Percentiles rank a stretch among this genome's conserved stretches.
phyloP scores from a whole-genome alignment of 176 grass and related monocot species.

The Melocanna baccifera region DNA sequence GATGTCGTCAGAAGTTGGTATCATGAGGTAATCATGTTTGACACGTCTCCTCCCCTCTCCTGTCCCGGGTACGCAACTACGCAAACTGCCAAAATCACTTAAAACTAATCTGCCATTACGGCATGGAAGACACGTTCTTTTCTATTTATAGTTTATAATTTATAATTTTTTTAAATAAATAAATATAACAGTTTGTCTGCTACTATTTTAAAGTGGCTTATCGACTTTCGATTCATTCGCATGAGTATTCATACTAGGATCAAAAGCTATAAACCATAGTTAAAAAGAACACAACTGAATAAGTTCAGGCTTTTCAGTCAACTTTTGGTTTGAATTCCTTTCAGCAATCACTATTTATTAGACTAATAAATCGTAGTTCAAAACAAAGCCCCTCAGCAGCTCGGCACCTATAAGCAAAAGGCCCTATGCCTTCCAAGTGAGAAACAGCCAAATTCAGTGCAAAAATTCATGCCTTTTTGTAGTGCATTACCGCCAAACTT shows the following conservation, averaged over 20 bases:
- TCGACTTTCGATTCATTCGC: too few relatives aligned
- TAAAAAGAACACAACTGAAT: too few relatives aligned
- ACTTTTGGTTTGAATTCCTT: too few relatives aligned
- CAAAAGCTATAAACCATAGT: too few relatives aligned
- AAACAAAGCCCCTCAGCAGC: not conserved
- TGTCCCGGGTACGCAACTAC: not conserved
- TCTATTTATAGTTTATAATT: too few relatives aligned
- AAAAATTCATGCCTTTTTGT: not conserved
- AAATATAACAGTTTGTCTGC: too few relatives aligned
- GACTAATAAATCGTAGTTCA: not conserved
- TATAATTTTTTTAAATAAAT: too few relatives aligned
- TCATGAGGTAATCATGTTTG: not conserved
- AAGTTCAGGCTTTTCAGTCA: too few relatives aligned
- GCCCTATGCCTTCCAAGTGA: not conserved
- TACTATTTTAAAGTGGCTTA: too few relatives aligned
- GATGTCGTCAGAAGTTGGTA: not conserved
- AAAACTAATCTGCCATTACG: not conserved
- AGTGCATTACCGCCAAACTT: conserved; percentile 3
- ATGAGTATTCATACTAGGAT: too few relatives aligned
- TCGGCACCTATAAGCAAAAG: not conserved
- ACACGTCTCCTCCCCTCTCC: conserved; percentile 17
- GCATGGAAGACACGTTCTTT: not conserved
- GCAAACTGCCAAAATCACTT: conserved; percentile 12
- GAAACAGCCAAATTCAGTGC: not conserved
- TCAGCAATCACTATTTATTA: not conserved